A percentile compares a stretch with the other conserved stretches of the same genome.
Evolutionary conservation across 176 grass and related monocot genomes (phyloP).

Genomic region (Chloris gayana): DNA sequence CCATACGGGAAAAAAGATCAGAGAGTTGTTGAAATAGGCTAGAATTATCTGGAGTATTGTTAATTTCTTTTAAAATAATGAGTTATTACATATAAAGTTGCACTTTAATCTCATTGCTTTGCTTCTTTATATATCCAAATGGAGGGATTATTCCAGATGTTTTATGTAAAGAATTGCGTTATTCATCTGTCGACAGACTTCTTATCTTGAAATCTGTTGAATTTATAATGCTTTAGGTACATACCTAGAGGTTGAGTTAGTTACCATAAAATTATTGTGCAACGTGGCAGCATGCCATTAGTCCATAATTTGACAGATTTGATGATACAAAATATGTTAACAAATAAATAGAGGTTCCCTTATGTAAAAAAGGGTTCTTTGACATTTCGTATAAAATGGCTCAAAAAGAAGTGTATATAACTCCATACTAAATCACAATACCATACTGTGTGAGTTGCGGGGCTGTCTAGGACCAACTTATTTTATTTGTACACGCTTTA

Average conservation of each 20-base stretch:
- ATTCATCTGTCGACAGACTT: too few relatives aligned
- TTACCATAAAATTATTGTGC: too few relatives aligned
- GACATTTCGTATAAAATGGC: background rate
- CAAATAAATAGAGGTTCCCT: too few relatives aligned
- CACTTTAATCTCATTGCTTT: background rate
- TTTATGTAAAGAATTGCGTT: too few relatives aligned
- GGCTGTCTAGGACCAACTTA: slow-evolving; percentile 11
- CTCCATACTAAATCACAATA: slow-evolving; percentile 1
- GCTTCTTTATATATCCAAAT: background rate
- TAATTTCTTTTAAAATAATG: background rate
- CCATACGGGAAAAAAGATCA: background rate
- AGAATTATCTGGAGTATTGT: background rate
- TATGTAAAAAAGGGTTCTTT: slow-evolving; percentile 12
- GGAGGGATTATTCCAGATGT: background rate
- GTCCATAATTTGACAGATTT: too few relatives aligned
- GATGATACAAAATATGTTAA: too few relatives aligned
- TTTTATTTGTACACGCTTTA: slow-evolving; percentile 34
- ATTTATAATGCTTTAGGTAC: too few relatives aligned
- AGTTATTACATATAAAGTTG: background rate
- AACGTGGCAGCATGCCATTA: too few relatives aligned
- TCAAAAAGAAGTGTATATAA: background rate
- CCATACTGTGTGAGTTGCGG: slow-evolving; percentile 5
- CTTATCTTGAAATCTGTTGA: too few relatives aligned
- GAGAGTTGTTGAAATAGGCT: background rate
- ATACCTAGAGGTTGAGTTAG: too few relatives aligned